These are phyloP conservation scores for Juncus inflexus DNA, from an alignment of 176 grass and related monocot species.

Conservation along the genomic window DNA sequence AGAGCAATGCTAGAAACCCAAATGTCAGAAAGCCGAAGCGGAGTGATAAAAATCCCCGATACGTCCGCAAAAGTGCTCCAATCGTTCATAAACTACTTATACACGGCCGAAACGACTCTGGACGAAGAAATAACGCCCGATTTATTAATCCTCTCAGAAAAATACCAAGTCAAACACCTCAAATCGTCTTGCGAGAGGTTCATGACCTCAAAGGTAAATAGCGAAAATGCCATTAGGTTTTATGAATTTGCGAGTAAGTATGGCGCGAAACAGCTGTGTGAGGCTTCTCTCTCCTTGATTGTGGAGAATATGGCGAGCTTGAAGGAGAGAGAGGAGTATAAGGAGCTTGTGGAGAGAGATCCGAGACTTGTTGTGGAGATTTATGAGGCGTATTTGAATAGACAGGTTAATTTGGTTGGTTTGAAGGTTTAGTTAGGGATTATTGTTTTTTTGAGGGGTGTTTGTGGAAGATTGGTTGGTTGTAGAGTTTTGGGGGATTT, in stretches of 20 bases:
- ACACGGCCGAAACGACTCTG: slow-evolving; percentile 63
- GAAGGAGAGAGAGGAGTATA: slow-evolving; percentile 71
- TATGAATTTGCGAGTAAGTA: slow-evolving; percentile 80
- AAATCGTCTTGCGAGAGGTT: slow-evolving; percentile 83
- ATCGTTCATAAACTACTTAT: slow-evolving; percentile 74
- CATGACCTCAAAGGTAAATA: slow-evolving; percentile 80
- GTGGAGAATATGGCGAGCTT: slow-evolving; percentile 72
- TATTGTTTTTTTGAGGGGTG: too few relatives aligned
- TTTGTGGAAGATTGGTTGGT: too few relatives aligned
- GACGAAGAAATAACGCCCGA: slow-evolving; percentile 76
- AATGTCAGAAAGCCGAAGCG: slow-evolving; percentile 91
- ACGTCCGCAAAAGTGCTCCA: slow-evolving; percentile 65
- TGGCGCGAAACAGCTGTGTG: slow-evolving; percentile 66
- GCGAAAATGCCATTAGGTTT: slow-evolving; percentile 56
- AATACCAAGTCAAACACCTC: slow-evolving; percentile 86
- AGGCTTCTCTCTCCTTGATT: slow-evolving; percentile 62
- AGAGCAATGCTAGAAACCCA: slow-evolving; percentile 97
- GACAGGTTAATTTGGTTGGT: slow-evolving; percentile 63
- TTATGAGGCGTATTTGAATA: slow-evolving; percentile 74
- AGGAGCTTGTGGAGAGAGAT: slow-evolving; percentile 82
- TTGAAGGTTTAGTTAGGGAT: slow-evolving; percentile 20
- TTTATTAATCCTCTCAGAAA: slow-evolving; percentile 77
- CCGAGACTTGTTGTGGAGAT: slow-evolving; percentile 90
- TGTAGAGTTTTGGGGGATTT: too few relatives aligned
- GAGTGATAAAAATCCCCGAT: slow-evolving; percentile 83